Evolutionary conservation across 352 stramenopile genomes (phyloP).

Genomic region (Phytopythium helicoides): DNA sequence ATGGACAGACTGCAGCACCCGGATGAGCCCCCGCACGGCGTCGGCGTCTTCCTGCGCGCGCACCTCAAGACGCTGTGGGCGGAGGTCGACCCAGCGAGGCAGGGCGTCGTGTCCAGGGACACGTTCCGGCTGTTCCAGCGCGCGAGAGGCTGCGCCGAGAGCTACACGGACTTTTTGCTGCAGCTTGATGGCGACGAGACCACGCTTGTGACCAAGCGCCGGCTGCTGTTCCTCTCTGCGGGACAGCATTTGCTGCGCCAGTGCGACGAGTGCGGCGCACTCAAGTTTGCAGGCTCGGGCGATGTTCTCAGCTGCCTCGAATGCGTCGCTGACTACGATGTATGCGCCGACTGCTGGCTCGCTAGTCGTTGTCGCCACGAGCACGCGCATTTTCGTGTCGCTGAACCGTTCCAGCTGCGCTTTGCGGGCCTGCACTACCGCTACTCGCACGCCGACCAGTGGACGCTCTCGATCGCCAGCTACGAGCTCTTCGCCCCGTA

Average conservation of each 20-base stretch:
- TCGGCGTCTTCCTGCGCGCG: conserved; percentile 28
- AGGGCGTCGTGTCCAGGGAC: conserved; percentile 19
- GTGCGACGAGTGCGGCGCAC: conserved; percentile 26
- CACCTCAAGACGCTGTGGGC: conserved; percentile 26
- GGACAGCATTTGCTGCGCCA: conserved; percentile 33
- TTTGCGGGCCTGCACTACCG: conserved; percentile 31
- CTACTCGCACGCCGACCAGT: conserved; percentile 30
- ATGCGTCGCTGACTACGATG: conserved; percentile 26
- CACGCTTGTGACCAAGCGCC: conserved; percentile 21
- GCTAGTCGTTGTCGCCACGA: conserved; percentile 26
- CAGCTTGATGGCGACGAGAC: conserved; percentile 15
- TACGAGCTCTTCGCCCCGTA: conserved; percentile 32
- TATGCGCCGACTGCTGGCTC: conserved; percentile 23
- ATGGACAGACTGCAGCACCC: conserved; percentile 33
- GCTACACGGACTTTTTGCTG: conserved; percentile 32
- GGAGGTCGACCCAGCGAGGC: conserved; percentile 21
- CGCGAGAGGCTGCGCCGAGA: conserved; percentile 24
- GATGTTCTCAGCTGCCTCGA: conserved; percentile 28
- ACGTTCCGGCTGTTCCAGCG: conserved; percentile 28
- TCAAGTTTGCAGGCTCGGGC: conserved; percentile 31
- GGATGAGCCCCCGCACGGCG: conserved; percentile 27
- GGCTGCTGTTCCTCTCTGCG: conserved; percentile 27
- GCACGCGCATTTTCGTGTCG: conserved; percentile 30
- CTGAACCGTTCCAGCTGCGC: conserved; percentile 31
- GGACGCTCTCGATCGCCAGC: conserved; percentile 22